Conservation (phyloP, 139 green algal genomes). For the Chlorella sp. region DNA sequence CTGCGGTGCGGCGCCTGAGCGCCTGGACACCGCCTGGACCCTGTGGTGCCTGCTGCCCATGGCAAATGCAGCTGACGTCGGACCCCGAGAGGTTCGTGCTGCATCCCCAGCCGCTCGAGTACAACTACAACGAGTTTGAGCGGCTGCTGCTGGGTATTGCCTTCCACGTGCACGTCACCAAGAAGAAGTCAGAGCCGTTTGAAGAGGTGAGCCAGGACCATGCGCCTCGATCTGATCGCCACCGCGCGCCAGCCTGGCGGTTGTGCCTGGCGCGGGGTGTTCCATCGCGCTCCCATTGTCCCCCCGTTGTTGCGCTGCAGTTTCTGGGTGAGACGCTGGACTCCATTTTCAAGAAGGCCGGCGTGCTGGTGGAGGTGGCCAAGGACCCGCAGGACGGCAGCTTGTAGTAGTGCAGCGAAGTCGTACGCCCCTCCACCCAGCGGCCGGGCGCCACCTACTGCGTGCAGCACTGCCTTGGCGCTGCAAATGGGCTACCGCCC, state of each 20-base stretch:
- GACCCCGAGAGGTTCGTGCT: slow-evolving; percentile 37
- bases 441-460: no score
- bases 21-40: neutral
- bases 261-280: no score
- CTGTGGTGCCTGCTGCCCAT: neutral
- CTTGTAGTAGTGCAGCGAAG: no score
- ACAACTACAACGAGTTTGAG: slow-evolving; percentile 72
- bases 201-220: slow-evolving; percentile 35
- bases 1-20: neutral
- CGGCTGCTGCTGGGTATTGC: slow-evolving; percentile 57
- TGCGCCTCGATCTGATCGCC: no score
- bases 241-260: no score
- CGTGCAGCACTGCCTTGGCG: no score
- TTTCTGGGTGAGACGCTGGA: slow-evolving; percentile 69
- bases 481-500: no score
- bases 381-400: slow-evolving; percentile 14
- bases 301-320: no score
- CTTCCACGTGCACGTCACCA: slow-evolving; percentile 39
- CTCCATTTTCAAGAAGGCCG: slow-evolving; percentile 56
- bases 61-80: slow-evolving; percentile 10
- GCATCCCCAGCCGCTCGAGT: slow-evolving; percentile 45
- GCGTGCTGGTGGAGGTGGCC: slow-evolving; percentile 46
- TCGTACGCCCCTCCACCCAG: no score
- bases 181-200: slow-evolving; percentile 45
- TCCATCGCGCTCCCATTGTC: no score